Evolutionary conservation across 345 rosid genomes (phyloP), one percentile per base, ranked within the genome.

Genomic region (Acer negundo): DNA sequence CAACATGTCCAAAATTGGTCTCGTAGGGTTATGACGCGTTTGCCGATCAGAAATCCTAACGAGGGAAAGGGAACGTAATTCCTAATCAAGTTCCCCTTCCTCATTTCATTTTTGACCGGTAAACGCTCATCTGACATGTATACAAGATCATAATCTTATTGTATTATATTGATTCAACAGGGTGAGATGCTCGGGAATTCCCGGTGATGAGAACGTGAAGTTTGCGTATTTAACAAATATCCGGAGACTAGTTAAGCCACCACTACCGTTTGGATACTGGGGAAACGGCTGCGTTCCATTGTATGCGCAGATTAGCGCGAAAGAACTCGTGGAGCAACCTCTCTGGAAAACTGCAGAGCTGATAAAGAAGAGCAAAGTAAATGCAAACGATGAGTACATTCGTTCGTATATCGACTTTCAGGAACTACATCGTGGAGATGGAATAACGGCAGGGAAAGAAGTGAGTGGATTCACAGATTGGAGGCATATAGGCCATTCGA

Each of bases 381-480:
- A 86, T 31, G 87, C 90, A 11, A 84, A 81, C 2, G 90, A 91
- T 3, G 95, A 87, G 38, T 90, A 91, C 12, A 91, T 91, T 20
- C 93, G 90, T 6, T 91, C 97, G 3, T 93, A 88, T 78, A 85
- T 95, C 17, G 97, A 95, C 79, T 89, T 89, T 23, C 94, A 89
- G 42, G 95, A 87, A 62, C 80, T 86, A 22, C 87, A 90, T 58
- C 69, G 76, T 26, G 80, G 51, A 23, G 90, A 90, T 73, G 90
- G 88, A 20, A 85, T 80, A 70, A 83, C 85, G 28, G 90, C 92
- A 0, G 95, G 90, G 19, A 68, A 78, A 76, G 85, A 86, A 73
- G 94, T 91, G 79, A 90, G 97, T 35, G 93, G 97, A n/a, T 91
- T 93, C 90, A 93, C 98, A 8, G 97, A 95, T 77, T 91, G 97